Evolutionary conservation across 2,329 filamentous ascomycete genomes (phyloP).

Genomic region (Teratosphaeriaceae sp.): DNA sequence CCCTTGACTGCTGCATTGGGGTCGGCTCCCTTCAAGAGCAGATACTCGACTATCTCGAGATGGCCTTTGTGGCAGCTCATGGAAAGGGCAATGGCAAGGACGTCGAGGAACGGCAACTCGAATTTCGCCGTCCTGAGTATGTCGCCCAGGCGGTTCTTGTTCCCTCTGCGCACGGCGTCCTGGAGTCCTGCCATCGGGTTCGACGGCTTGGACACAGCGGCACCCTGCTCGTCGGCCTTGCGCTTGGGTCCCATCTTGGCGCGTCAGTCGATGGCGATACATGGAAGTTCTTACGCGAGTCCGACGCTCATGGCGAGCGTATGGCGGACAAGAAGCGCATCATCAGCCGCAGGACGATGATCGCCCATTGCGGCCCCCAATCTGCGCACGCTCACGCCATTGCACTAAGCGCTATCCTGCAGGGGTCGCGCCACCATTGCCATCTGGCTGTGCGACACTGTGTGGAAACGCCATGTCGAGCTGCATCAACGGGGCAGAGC

Average conservation of each 20-base stretch:
- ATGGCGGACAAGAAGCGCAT: too few species aligned
- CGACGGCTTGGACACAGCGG: background rate
- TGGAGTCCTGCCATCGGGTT: background rate
- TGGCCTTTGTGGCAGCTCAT: conserved; percentile 5
- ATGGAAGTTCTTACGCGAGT: too few species aligned
- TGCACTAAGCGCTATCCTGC: too few species aligned
- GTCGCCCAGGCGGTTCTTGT: background rate
- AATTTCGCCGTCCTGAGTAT: background rate
- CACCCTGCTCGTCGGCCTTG: background rate
- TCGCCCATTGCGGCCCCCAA: too few species aligned
- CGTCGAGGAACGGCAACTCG: background rate
- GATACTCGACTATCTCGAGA: background rate
- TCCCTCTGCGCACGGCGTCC: background rate
- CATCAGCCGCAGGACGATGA: too few species aligned
- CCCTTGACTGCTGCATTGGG: conserved; percentile 4
- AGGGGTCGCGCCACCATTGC: too few species aligned
- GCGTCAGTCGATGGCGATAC: background rate
- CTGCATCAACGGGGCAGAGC: too few species aligned
- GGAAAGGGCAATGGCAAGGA: conserved; percentile 7
- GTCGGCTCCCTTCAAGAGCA: conserved; percentile 1
- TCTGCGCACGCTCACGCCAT: too few species aligned
- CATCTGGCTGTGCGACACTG: too few species aligned
- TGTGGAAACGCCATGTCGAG: too few species aligned
- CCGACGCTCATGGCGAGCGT: too few species aligned
- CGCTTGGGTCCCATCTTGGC: background rate